phyloP scores from a whole-genome alignment of 2,329 filamentous ascomycete species.

The Penicillium corylophilum region DNA sequence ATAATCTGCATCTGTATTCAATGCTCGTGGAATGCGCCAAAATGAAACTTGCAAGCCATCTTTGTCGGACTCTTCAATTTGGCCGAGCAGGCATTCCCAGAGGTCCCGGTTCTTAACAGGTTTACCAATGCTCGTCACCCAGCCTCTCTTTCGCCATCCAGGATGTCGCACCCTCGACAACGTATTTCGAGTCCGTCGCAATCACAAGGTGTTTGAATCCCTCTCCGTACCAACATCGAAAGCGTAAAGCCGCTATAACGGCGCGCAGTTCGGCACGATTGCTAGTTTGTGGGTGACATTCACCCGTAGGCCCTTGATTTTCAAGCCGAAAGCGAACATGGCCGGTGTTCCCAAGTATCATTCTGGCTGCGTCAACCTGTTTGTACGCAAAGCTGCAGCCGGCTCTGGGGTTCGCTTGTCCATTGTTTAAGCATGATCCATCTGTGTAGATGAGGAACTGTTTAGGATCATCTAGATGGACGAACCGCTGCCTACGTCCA shows the following conservation, averaged over 20 bases:
- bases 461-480: slow-evolving; percentile 30
- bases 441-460: slow-evolving; percentile 47
- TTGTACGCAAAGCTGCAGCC: slow-evolving; percentile 43
- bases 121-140: slow-evolving; percentile 38
- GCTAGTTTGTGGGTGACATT: slow-evolving; percentile 44
- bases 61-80: slow-evolving; percentile 34
- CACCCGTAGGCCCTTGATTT: slow-evolving; percentile 43
- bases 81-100: slow-evolving; percentile 51
- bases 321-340: no score
- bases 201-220: slow-evolving; percentile 48
- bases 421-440: slow-evolving; percentile 49
- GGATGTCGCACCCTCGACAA: slow-evolving; percentile 45
- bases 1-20: neutral
- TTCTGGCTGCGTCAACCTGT: no score
- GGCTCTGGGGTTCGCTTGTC: slow-evolving; percentile 36
- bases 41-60: slow-evolving; percentile 23
- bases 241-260: slow-evolving; percentile 51
- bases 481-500: slow-evolving; percentile 1
- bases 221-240: slow-evolving; percentile 46
- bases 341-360: no score
- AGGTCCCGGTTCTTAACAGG: slow-evolving; percentile 54
- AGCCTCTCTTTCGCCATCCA: slow-evolving; percentile 49
- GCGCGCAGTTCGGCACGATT: slow-evolving; percentile 59
- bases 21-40: neutral
- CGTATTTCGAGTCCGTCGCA: slow-evolving; percentile 56